Percentiles rank a stretch among this genome's conserved stretches.
Evolutionary conservation across 2,329 filamentous ascomycete genomes (phyloP).

Genomic region (Byssochlamys sp.): DNA sequence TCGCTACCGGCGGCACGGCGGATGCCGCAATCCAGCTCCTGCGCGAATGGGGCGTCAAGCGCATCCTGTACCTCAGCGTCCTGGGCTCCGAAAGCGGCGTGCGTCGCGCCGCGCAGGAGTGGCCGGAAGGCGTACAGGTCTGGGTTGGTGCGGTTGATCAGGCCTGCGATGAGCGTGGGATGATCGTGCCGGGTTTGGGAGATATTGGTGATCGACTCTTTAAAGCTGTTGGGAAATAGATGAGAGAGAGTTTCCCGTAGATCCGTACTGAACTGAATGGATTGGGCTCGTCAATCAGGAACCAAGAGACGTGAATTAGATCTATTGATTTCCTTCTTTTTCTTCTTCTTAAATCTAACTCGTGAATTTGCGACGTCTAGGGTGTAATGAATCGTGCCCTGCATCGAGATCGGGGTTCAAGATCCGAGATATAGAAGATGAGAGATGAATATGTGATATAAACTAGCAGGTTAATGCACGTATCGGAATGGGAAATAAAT

Average conservation of each 20-base stretch:
- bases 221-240: slow-evolving; percentile 31
- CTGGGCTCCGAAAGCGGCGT: slow-evolving; percentile 66
- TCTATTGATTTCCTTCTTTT: no score
- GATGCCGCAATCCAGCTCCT: slow-evolving; percentile 63
- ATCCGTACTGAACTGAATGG: no score
- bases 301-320: no score
- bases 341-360: no score
- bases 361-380: no score
- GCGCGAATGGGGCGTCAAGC: slow-evolving; percentile 80
- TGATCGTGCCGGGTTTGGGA: slow-evolving; percentile 82
- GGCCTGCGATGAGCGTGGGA: slow-evolving; percentile 56
- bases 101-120: slow-evolving; percentile 60
- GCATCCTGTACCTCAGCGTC: slow-evolving; percentile 66
- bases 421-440: background rate
- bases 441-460: background rate
- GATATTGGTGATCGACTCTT: slow-evolving; percentile 87
- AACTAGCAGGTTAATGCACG: background rate
- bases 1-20: slow-evolving; percentile 85
- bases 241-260: background rate
- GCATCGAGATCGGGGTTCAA: no score
- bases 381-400: no score
- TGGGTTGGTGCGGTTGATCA: slow-evolving; percentile 75
- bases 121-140: slow-evolving; percentile 54
- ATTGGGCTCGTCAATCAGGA: no score
- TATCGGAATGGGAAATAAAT: background rate